Conservation (phyloP, 495 filamentous ascomycete genomes). For the Podospora pseudopauciseta region DNA sequence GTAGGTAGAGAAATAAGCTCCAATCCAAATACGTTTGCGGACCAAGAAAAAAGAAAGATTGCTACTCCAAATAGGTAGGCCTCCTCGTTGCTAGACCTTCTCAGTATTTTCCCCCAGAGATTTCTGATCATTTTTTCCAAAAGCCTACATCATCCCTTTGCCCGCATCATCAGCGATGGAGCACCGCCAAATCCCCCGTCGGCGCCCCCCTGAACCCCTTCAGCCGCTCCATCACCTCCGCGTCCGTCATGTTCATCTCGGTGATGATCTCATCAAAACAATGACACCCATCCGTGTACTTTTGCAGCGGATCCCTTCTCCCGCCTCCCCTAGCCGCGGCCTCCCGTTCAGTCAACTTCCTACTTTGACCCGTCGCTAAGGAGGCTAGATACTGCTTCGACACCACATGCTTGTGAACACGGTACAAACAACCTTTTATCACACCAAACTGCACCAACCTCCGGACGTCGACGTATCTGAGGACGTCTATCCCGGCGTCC, state of each 20-base stretch:
- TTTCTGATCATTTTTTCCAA: too few relatives aligned
- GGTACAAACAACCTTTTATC: constrained; percentile 92
- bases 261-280: constrained; percentile 89
- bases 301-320: constrained; percentile 48
- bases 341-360: constrained; percentile 34
- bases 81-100: too few relatives aligned
- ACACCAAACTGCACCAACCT: constrained; percentile 93
- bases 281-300: constrained; percentile 77
- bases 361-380: constrained; percentile 38
- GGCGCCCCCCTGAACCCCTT: constrained; percentile 37
- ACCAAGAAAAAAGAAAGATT: too few relatives aligned
- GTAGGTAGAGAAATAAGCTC: background rate
- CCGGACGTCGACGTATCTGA: constrained; percentile 76
- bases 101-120: too few relatives aligned
- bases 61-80: too few relatives aligned
- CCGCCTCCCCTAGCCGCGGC: constrained; percentile 23
- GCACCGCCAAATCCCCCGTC: constrained; percentile 47
- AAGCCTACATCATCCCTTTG: background rate
- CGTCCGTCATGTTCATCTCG: constrained; percentile 60
- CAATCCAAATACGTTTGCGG: background rate
- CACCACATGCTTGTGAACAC: constrained; percentile 86
- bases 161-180: constrained; percentile 40
- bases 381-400: constrained; percentile 51
- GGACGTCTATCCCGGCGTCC: constrained; percentile 51
- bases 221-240: constrained; percentile 51